These are phyloP conservation scores for Fusarium anthophilum DNA, from an alignment of 2,329 filamentous ascomycete species.

Conservation along the genomic window DNA sequence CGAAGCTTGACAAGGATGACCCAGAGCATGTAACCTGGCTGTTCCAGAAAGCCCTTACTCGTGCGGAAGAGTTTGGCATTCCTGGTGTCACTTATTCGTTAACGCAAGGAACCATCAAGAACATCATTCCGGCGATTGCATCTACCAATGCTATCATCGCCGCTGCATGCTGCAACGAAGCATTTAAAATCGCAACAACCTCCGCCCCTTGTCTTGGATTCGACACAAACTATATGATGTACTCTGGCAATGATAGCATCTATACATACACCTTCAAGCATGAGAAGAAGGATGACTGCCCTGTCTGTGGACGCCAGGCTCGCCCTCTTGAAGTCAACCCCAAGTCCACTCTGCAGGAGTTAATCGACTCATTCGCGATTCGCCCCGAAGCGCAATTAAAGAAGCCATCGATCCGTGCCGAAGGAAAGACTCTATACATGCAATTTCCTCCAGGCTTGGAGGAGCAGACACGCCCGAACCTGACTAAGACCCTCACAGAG, in stretches of 20 bases:
- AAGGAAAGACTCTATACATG: constrained; percentile 90
- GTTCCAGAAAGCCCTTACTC: constrained; percentile 82
- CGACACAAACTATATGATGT: constrained; percentile 98
- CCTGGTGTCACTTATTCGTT: constrained; percentile 92
- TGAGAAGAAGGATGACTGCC: constrained; percentile 92
- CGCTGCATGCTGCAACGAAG: constrained; percentile 95
- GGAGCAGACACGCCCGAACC: constrained; percentile 83
- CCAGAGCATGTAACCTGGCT: constrained; percentile 98
- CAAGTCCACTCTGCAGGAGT: constrained; percentile 78
- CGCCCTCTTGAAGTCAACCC: constrained; percentile 78
- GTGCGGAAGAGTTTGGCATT: constrained; percentile 90
- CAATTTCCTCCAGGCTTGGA: constrained; percentile 84
- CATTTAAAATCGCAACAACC: constrained; percentile 89
- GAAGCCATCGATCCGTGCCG: constrained; percentile 83
- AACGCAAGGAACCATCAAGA: constrained; percentile 98
- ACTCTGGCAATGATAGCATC: constrained; percentile 92
- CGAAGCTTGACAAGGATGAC: constrained; percentile 91
- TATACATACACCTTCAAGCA: constrained; percentile 99
- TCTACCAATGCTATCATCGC: constrained; percentile 98
- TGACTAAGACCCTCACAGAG: constrained; percentile 79
- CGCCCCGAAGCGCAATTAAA: constrained; percentile 92
- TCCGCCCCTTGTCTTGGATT: constrained; percentile 82
- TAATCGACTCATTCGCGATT: constrained; percentile 84
- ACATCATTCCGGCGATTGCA: constrained; percentile 98
- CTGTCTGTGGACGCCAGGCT: constrained; percentile 87